Evolutionary conservation across 306 rosid species (phyloP).

Genomic region (Boehmeria nivea): DNA sequence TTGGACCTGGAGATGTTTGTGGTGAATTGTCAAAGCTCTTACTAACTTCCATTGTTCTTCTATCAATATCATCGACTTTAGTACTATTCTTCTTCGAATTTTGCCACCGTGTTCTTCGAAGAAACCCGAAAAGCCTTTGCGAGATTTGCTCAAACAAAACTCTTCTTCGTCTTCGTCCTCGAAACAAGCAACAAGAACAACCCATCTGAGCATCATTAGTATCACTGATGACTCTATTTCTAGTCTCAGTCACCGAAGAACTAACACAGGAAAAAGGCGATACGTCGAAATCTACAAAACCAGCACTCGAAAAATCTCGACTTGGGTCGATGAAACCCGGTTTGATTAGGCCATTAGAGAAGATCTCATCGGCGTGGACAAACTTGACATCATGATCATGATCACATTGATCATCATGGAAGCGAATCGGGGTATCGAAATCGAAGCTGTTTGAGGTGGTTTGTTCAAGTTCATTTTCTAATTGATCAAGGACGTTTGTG

Average conservation of each 20-base stretch:
- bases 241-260: conserved; percentile 13
- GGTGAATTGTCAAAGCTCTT: conserved; percentile 27
- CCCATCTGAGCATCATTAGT: neutral
- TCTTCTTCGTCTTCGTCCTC: conserved; percentile 34
- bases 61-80: conserved; percentile 36
- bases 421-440: conserved; percentile 34
- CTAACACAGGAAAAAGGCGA: conserved; percentile 23
- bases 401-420: conserved; percentile 12
- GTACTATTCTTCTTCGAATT: conserved; percentile 29
- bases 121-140: conserved; percentile 22
- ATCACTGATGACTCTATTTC: neutral
- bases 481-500: conserved; percentile 14
- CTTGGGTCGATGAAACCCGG: conserved; percentile 27
- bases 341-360: conserved; percentile 47
- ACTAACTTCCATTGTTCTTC: conserved; percentile 21
- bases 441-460: conserved; percentile 31
- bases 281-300: conserved; percentile 20
- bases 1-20: conserved; percentile 31
- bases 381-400: conserved; percentile 17
- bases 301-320: conserved; percentile 6
- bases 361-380: conserved; percentile 68
- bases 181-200: conserved; percentile 21
- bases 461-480: conserved; percentile 8
- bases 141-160: conserved; percentile 25
- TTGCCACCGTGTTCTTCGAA: conserved; percentile 16